Base-by-base conservation (phyloP, 345 rosid genomes). In the Balakata baccata region DNA sequence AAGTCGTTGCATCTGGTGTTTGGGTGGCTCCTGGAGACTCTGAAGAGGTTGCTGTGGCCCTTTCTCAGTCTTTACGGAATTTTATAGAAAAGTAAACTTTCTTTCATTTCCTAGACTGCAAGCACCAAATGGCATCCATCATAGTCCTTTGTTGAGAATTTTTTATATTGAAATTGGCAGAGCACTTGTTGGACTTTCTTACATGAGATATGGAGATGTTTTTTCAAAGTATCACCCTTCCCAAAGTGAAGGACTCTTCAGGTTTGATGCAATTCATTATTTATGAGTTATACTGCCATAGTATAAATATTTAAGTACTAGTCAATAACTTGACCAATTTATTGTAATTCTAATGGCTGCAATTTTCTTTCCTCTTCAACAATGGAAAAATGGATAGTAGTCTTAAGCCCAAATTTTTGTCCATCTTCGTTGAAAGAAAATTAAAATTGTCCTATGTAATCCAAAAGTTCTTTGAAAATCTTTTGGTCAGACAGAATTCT, bases 21-120 rank as follows among this genome's bases (percentile, higher is more conserved):
- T 96, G 99, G 99, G 81, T 88, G 78, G 92, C 98, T 78, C 98
- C 99, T 81, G 99, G 99, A 74, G 98, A 93, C 80, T 89, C 96
- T 18, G 98, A 96, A 83, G 98, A 93, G 92, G 87, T 96, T 77
- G 96, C 97, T 12, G 82, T 88, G 74, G 98, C 99, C 78, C 89
- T 96, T 74, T 93, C 98, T 72, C 97, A 88, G 74, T 87, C 99
- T 77, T 83, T 96, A 69, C 87, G 92, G 83, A 91, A 91, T 81
- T 82, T 90, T 69, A 89, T 96, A 54, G 99, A 93, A 84, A 96
- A 95, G 99, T 93, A 79, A 45, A 76, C 59, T 64, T 83, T 74
- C 58, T 53, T 54, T 76, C 66, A 29, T 73, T 67, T 78, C 13
- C 60, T 70, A 41, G 18, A 59, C 52, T 13, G 70, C 47, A 76